Conservation (phyloP, 768 basidiomycete genomes). For the Rhodocollybia butyracea region DNA sequence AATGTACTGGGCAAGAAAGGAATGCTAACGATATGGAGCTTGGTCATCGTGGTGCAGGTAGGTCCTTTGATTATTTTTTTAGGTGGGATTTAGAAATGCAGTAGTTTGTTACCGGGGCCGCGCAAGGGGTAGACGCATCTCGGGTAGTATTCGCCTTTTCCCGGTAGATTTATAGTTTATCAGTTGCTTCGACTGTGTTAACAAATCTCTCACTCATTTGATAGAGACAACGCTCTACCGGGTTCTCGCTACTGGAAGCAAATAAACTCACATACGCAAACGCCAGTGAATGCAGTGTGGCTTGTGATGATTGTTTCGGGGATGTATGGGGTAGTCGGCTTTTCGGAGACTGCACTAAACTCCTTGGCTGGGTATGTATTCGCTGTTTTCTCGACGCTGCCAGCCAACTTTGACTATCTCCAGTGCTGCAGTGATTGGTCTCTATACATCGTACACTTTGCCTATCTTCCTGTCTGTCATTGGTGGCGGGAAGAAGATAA, state of each 20-base stretch:
- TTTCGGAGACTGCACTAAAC: constrained; percentile 57
- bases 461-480: constrained; percentile 74
- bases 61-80: background rate
- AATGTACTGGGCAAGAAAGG: constrained; percentile 63
- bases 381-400: background rate
- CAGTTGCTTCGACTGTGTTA: background rate
- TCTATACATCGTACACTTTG: constrained; percentile 64
- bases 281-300: constrained; percentile 77
- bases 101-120: constrained; percentile 72
- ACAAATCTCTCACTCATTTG: background rate
- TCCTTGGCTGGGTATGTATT: constrained; percentile 62
- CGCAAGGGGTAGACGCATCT: constrained; percentile 72
- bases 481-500: constrained; percentile 55
- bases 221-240: constrained; percentile 65
- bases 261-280: constrained; percentile 56
- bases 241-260: constrained; percentile 70
- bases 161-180: constrained; percentile 14
- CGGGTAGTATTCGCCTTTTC: constrained; percentile 76
- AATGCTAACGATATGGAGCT: constrained; percentile 71
- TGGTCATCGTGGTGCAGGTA: constrained; percentile 58
- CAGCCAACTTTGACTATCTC: constrained; percentile 1
- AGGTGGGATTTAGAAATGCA: background rate
- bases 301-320: constrained; percentile 57
- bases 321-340: constrained; percentile 62
- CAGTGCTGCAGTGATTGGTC: constrained; percentile 67